Evolutionary conservation across 805 yeast genomes (phyloP), one percentile per base, ranked within the genome.

Genomic region (Wickerhamomyces canadensis): DNA sequence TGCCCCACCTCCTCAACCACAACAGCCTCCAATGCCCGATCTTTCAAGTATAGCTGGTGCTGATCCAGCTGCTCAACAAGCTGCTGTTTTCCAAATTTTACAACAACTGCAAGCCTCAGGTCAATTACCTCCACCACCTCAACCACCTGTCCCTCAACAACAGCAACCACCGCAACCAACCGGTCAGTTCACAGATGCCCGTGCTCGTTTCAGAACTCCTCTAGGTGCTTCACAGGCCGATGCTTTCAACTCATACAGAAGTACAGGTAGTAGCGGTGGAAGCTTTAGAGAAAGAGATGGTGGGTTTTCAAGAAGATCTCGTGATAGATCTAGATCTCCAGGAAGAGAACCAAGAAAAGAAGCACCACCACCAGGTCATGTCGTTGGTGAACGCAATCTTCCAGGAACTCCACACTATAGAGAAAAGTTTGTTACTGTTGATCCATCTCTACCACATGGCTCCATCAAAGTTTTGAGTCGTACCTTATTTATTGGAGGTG

Each of bases 401-500:
- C 85, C 84, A 27, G 80, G 84, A 3, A 80, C 79, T 35, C 79
- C 84, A 3, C 88, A 84, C 60, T 84, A 65, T 60, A 77, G 95
- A 61, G 80, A 81, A n/a, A 78, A 78, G 52, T 76, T 75, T 39
- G 80, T 87, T 31, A 72, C 80, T 10, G 71, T 70, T 54, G 97
- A 89, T 60, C 72, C 74, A 27, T 62, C 74, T 11, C 63, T 88
- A 40, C 93, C 95, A 2, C 76, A 78, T 33, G 95, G 88, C 30
- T 72, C 82, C 29, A 74, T 91, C 50, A 84, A 82, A 55, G 96
- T 91, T 2, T 73, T 75, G 49, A 83, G 95, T 36, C 79, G 98
- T 64, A 93, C 98, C 0, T 65, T 93, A 41, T 93, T 93, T 54
- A 80, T 93, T 42, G 98, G 98, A 34, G 97, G 97, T 55, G 86